phyloP scores from a whole-genome alignment of 164 flowering plant species.

The Dillenia suffruticosa region DNA sequence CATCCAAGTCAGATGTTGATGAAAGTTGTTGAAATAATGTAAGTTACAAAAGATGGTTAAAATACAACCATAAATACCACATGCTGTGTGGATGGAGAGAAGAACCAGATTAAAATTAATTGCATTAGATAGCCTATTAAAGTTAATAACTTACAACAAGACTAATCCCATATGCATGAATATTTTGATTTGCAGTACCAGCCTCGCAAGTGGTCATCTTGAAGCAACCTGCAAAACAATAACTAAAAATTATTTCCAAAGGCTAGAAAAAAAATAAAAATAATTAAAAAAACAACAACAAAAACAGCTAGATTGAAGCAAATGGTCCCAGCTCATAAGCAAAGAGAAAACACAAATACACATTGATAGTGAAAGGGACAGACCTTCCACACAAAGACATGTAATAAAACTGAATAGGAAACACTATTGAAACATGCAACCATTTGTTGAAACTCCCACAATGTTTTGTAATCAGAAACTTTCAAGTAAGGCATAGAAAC shows the following conservation, averaged over 20 bases:
- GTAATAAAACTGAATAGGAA: no score
- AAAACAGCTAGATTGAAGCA: neutral
- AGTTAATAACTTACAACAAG: slow-evolving; percentile 61
- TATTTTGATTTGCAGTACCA: slow-evolving; percentile 63
- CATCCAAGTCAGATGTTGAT: no score
- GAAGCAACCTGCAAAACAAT: slow-evolving; percentile 60
- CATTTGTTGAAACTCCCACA: no score
- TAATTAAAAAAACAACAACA: neutral
- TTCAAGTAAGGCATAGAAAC: no score
- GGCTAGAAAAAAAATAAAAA: neutral
- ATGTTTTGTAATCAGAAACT: no score
- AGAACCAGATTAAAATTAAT: no score
- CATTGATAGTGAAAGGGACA: neutral
- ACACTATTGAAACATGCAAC: no score
- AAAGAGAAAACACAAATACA: neutral
- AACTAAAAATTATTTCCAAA: slow-evolving; percentile 6
- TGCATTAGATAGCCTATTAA: neutral
- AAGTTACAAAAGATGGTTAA: no score
- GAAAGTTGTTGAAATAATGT: no score
- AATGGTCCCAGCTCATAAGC: neutral
- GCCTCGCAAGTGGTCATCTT: slow-evolving; percentile 61
- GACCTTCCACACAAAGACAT: no score
- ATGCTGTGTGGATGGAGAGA: no score
- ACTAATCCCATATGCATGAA: slow-evolving; percentile 76
- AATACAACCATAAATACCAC: no score